Conservation (phyloP, 352 stramenopile species). For the Phytopythium vexans region DNA sequence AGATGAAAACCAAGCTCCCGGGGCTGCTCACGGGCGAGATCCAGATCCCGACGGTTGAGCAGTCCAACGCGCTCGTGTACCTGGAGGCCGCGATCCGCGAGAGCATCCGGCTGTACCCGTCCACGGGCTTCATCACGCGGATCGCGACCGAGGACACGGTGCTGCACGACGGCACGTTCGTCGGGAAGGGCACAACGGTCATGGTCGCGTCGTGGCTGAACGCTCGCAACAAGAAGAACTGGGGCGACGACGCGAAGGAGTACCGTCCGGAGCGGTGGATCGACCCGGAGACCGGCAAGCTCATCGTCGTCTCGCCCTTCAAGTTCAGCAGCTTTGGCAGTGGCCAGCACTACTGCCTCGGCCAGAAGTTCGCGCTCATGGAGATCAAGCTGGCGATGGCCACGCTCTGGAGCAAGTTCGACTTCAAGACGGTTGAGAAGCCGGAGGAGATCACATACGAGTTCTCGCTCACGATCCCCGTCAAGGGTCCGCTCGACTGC, state of each 20-base stretch:
- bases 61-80: constrained; percentile 53
- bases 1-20: constrained; percentile 43
- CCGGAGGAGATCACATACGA: constrained; percentile 45
- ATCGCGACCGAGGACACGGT: constrained; percentile 31
- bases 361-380: constrained; percentile 45
- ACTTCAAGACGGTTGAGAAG: constrained; percentile 41
- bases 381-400: constrained; percentile 62
- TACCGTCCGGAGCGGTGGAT: constrained; percentile 72
- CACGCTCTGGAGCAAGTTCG: constrained; percentile 43
- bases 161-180: constrained; percentile 43
- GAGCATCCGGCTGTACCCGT: constrained; percentile 62
- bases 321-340: constrained; percentile 38
- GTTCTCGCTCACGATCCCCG: constrained; percentile 36
- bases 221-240: constrained; percentile 26
- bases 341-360: constrained; percentile 56
- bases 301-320: constrained; percentile 20
- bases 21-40: constrained; percentile 20
- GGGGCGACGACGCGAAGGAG: constrained; percentile 42
- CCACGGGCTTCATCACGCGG: constrained; percentile 52
- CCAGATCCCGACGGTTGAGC: constrained; percentile 29
- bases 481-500: constrained; percentile 34
- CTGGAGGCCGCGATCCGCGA: constrained; percentile 59
- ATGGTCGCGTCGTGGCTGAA: constrained; percentile 30
- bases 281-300: constrained; percentile 30
- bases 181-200: constrained; percentile 23